These are phyloP conservation scores for Euphorbia lathyris DNA, from an alignment of 345 rosid genomes.

Conservation along the genomic window DNA sequence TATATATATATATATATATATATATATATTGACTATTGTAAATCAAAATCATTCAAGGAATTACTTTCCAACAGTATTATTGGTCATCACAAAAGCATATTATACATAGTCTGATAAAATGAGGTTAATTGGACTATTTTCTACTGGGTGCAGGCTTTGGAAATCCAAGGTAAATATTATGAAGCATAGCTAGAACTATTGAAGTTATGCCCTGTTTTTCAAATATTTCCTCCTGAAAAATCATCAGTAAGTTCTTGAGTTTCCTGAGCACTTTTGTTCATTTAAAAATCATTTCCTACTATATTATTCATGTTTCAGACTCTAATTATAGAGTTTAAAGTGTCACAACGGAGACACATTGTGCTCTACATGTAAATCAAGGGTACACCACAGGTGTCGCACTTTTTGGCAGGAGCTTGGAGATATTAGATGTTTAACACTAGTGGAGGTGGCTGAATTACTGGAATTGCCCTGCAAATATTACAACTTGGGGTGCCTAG, in stretches of 20 bases:
- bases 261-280: not conserved
- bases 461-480: conserved; percentile 80
- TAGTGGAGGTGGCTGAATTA: conserved; percentile 76
- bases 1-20: no score
- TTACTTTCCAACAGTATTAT: no score
- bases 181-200: conserved; percentile 66
- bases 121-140: no score
- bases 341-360: conserved; percentile 78
- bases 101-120: no score
- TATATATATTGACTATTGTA: no score
- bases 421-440: conserved; percentile 74
- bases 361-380: conserved; percentile 75
- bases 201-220: conserved; percentile 59
- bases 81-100: no score
- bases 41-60: no score
- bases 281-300: not conserved
- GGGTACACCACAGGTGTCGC: conserved; percentile 74
- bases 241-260: conserved; percentile 58
- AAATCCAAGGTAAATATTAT: conserved; percentile 75
- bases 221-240: conserved; percentile 75
- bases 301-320: not conserved
- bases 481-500: conserved; percentile 67
- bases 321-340: conserved; percentile 30
- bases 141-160: conserved; percentile 63
- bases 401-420: conserved; percentile 81